Base-by-base conservation (phyloP, 257 asterid genomes). In the Henckelia pumila region DNA sequence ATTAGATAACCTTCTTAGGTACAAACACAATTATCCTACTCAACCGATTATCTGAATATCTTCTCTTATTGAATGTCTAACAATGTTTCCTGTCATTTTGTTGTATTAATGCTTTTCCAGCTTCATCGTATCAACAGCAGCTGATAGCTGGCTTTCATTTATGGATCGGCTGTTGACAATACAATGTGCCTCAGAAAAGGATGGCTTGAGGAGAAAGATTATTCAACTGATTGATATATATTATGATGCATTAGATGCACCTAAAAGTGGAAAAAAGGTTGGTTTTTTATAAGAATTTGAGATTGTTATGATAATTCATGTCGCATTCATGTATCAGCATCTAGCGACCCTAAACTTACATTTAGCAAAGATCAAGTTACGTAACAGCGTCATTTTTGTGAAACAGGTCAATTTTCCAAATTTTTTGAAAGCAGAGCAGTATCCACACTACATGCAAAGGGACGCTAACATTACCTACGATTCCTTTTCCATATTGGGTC, bases 231-330 rank as follows among this genome's bases (percentile, higher is more conserved):
- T 82, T 20, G 92, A 91, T 75, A 75, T 81, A 67, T 91, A 91
- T 73, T 91, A 91, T 49, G 96, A 91, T n/a, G 95, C 97, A 28
- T 37, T 91, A 71, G 97, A 91, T 69, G 96, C 97, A 37, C 93
- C 97, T 1, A 88, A 91, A 78, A 91, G 84, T 79, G 97, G 97
- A 53, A 85, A 86, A 72, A 86, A 73, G 97, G 96, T 88, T 14
- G 65, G 62, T 67, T 64, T 28, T 33, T 11, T 40, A 10, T 13
- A 13, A 13, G 50, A 13, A 40, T 13, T 19, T 35, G 63, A 6
- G 14, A 11, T 26, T 29, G 20, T 56, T 64, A 56, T 65, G 64
- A 65, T 57, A 19, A 22, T n/a, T 8, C 24, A 61, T 32, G 16
- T 59, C 35, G 37, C 35, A 23, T 56, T 49, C 25, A 20, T 8